Evolutionary conservation across 2,329 filamentous ascomycete species (phyloP), one percentile per base, ranked within the genome.

Genomic region (Diplocarpon mali): DNA sequence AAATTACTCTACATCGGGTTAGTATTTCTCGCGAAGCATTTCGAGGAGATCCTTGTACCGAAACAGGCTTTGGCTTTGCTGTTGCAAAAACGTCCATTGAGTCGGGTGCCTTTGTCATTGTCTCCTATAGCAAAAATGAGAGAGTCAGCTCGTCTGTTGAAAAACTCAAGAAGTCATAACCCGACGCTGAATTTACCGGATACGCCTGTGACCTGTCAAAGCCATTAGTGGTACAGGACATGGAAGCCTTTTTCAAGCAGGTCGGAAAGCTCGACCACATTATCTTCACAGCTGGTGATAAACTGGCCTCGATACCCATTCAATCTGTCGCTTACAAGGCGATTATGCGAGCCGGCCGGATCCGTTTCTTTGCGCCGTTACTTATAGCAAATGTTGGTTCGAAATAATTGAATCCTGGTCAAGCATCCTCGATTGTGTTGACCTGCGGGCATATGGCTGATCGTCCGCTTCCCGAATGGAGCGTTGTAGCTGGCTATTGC

Each of bases 401-500:
- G 2, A 49, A 37, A 11, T 56, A 53, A 32, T 34, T 57, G 12
- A 44, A 39, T 28, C 40, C 45, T 10, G 47, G 49, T 1, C 51
- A 53, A 5, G 36, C 44, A 13, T 45, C 46, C 8, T 50, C 45
- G 39, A 53, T 56, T 15, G 48, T 49, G 10, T 41, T 58, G 7
- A 57, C 56, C 0, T 50, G 46, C 2, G 57, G 57, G 1, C 5
- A 28, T 6, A 42, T 51, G 2, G 46, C 48, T 5, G 48, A 55
- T 5, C 38, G 45, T 3, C 54, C 54, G 12, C 17, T 47, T 27
- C 16, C 44, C 13, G 36, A 48, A 6, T 79, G 72, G 72, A 62
- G 63, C 3, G 62, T 76, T 14, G 52, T 75, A 1, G 65, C 66
- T 0, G 62, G 63, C 2, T 72, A 69, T 42, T 69, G 11, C 0